Conservation (phyloP, 2,329 filamentous ascomycete species). For the Xylariaceae sp. region DNA sequence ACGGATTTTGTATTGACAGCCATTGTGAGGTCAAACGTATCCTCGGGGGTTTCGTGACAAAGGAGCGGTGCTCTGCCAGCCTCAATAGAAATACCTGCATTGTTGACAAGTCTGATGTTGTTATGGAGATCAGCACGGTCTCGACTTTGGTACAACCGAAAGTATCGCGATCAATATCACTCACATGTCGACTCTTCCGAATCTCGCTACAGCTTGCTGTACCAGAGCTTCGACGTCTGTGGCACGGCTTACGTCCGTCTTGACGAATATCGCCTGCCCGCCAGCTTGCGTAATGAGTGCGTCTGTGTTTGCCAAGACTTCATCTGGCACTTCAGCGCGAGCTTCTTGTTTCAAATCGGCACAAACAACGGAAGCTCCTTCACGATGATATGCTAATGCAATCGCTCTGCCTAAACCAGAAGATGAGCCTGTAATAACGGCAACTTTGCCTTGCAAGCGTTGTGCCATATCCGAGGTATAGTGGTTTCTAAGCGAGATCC, state of each 20-base stretch:
- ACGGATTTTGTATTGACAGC: slow-evolving; percentile 37
- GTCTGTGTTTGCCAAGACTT: slow-evolving; percentile 34
- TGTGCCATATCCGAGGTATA: neutral
- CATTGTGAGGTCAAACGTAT: slow-evolving; percentile 43
- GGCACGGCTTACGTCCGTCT: slow-evolving; percentile 40
- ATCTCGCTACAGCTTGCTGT: slow-evolving; percentile 31
- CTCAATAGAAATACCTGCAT: slow-evolving; percentile 47
- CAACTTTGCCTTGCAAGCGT: slow-evolving; percentile 34
- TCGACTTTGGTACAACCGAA: too few relatives aligned
- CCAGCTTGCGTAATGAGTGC: slow-evolving; percentile 36
- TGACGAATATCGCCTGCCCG: slow-evolving; percentile 40
- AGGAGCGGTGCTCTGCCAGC: slow-evolving; percentile 29
- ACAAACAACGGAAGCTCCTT: slow-evolving; percentile 42
- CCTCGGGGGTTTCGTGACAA: slow-evolving; percentile 45
- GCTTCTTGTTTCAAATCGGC: slow-evolving; percentile 35
- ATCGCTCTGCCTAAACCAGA: slow-evolving; percentile 46
- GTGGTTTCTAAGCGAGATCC: too few relatives aligned
- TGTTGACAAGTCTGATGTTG: slow-evolving; percentile 41
- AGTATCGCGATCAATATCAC: neutral
- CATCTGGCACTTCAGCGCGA: slow-evolving; percentile 24
- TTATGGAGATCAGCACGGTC: neutral
- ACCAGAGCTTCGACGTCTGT: slow-evolving; percentile 38
- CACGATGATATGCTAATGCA: slow-evolving; percentile 36
- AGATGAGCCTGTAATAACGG: slow-evolving; percentile 44
- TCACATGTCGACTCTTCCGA: slow-evolving; percentile 43